phyloP scores from a whole-genome alignment of 1,139 yeast genomes.

The Magnusiomyces ingens region DNA sequence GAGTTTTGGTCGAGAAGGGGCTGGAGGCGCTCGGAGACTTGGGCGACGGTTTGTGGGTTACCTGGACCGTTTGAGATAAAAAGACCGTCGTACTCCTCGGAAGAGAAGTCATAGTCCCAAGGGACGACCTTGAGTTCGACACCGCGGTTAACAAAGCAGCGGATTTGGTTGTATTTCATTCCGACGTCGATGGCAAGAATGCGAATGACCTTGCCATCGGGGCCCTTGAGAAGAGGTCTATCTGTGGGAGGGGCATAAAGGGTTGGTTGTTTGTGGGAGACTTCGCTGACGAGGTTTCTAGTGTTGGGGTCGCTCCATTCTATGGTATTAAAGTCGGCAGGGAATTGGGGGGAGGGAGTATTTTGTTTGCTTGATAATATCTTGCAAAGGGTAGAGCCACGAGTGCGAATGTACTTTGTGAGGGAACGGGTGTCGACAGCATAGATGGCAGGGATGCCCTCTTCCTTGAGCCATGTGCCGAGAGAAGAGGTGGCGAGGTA shows the following conservation, averaged over 20 bases:
- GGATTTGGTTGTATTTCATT: constrained; percentile 94
- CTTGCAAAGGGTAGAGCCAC: constrained; percentile 92
- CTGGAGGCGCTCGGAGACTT: constrained; percentile 53
- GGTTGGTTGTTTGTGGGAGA: constrained; percentile 69
- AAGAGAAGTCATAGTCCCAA: constrained; percentile 80
- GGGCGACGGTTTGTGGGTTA: constrained; percentile 84
- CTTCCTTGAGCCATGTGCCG: constrained; percentile 87
- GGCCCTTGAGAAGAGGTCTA: constrained; percentile 46
- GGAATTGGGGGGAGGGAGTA: constrained; percentile 33
- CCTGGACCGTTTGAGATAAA: constrained; percentile 99
- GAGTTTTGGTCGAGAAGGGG: constrained; percentile 43
- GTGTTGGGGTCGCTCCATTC: constrained; percentile 93
- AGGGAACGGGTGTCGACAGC: constrained; percentile 96
- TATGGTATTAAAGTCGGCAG: constrained; percentile 58
- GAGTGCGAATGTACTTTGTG: constrained; percentile 86
- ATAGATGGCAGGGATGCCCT: constrained; percentile 91
- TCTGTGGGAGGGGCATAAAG: constrained; percentile 59
- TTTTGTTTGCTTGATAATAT: constrained; percentile 51
- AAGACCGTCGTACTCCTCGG: constrained; percentile 80
- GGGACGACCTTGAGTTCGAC: constrained; percentile 95
- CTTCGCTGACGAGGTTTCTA: constrained; percentile 85
- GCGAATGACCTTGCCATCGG: constrained; percentile 71
- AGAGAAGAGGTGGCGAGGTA: constrained; percentile 86
- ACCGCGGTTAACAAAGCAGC: constrained; percentile 94
- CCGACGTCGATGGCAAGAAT: constrained; percentile 94